phyloP scores from a whole-genome alignment of 805 yeast genomes.

The Monosporozyma unispora region DNA sequence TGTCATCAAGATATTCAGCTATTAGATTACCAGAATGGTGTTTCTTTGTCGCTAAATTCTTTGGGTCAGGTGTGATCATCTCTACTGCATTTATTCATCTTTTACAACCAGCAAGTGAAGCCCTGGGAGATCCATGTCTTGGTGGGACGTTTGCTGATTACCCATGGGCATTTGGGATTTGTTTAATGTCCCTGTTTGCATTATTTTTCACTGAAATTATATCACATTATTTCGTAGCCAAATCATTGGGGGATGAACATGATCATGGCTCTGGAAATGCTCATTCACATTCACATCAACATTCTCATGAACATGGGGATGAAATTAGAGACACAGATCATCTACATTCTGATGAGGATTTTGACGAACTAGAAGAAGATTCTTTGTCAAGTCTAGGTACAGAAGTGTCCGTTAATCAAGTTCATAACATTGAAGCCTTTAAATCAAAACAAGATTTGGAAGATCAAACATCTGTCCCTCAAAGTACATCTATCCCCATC shows the following conservation, averaged over 20 bases:
- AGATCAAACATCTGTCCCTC: background rate
- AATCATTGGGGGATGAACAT: constrained; percentile 30
- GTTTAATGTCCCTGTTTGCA: constrained; percentile 38
- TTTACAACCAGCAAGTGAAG: constrained; percentile 58
- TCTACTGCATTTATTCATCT: constrained; percentile 77
- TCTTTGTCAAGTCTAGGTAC: background rate
- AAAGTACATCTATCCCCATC: background rate
- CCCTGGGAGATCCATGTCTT: constrained; percentile 45
- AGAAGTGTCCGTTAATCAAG: background rate
- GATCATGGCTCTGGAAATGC: constrained; percentile 1
- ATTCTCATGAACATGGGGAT: background rate
- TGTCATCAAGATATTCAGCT: constrained; percentile 50
- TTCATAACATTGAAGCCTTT: background rate
- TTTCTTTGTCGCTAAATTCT: constrained; percentile 61
- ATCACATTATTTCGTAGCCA: constrained; percentile 37
- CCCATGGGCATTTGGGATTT: constrained; percentile 50
- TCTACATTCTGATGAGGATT: background rate
- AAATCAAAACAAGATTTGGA: background rate
- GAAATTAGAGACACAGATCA: background rate
- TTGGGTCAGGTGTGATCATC: constrained; percentile 78
- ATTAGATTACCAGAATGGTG: constrained; percentile 52
- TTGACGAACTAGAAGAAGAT: background rate
- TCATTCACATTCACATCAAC: background rate
- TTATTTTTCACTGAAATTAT: constrained; percentile 42
- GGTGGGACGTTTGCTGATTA: constrained; percentile 51